These are phyloP conservation scores for Dysphania ambrosioides DNA, from an alignment of 148 eudicot species.

Conservation along the genomic window DNA sequence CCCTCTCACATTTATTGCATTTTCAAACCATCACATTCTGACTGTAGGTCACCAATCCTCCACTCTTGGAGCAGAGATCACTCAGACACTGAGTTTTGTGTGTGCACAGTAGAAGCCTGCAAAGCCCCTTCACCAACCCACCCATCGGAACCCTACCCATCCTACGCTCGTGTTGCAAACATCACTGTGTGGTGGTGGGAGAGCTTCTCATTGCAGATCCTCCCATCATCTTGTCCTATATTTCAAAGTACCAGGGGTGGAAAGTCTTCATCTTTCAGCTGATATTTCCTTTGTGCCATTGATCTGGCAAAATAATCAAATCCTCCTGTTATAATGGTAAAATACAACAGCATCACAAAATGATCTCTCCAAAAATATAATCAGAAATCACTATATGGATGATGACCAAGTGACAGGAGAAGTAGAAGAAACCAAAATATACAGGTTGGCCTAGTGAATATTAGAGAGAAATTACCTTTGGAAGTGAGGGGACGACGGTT, in stretches of 20 bases:
- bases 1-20: not conserved
- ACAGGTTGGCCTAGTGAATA: not conserved
- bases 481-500: conserved; percentile 67
- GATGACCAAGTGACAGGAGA: not conserved
- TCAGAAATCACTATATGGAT: not conserved
- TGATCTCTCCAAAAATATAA: conserved; percentile 12
- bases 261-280: conserved; percentile 35
- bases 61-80: not conserved
- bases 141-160: not conserved
- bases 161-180: conserved; percentile 19
- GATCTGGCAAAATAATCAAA: conserved; percentile 47
- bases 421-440: not conserved
- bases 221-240: conserved; percentile 16
- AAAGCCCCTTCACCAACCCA: not conserved
- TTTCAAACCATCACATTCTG: not conserved
- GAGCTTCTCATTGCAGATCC: conserved; percentile 8
- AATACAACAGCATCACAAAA: not conserved
- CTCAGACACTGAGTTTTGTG: conserved; percentile 7
- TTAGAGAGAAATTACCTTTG: conserved; percentile 39
- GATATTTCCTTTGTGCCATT: conserved; percentile 35
- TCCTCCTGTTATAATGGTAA: conserved; percentile 48
- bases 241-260: conserved; percentile 25
- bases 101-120: not conserved
- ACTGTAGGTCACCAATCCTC: not conserved
- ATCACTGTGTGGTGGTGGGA: conserved; percentile 13